Percentiles rank a stretch among this genome's conserved stretches.
Conservation (phyloP, 1,284 basidiomycete species). For the Leucoagaricus sp. region DNA sequence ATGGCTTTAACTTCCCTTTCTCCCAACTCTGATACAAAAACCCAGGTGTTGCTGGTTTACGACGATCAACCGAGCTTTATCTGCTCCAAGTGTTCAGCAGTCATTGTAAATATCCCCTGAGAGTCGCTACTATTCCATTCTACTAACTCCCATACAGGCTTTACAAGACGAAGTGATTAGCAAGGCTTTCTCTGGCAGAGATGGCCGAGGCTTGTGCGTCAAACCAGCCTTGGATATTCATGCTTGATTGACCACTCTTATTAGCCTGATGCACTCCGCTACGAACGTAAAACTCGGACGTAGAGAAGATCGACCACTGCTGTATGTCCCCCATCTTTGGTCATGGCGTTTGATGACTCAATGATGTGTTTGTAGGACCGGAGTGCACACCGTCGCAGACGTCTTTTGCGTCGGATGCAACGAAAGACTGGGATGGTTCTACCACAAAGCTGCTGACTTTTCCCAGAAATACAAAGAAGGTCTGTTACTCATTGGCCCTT, state of each 20-base stretch:
- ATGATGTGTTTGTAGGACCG: slow-evolving; percentile 55
- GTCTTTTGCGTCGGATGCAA: slow-evolving; percentile 79
- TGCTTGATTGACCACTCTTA: neutral
- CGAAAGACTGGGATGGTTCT: slow-evolving; percentile 82
- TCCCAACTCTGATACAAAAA: slow-evolving; percentile 43
- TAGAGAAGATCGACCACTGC: slow-evolving; percentile 74
- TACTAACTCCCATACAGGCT: slow-evolving; percentile 42
- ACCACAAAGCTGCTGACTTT: slow-evolving; percentile 77
- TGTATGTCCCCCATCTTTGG: slow-evolving; percentile 47
- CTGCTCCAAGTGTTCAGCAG: slow-evolving; percentile 65
- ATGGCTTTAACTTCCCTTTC: slow-evolving; percentile 15
- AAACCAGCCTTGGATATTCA: neutral
- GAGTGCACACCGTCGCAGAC: slow-evolving; percentile 82
- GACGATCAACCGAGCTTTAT: slow-evolving; percentile 60
- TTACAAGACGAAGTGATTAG: slow-evolving; percentile 87
- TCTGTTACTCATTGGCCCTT: slow-evolving; percentile 25
- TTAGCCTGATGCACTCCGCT: slow-evolving; percentile 76
- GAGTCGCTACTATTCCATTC: neutral
- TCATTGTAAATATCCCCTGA: slow-evolving; percentile 52
- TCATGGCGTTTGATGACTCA: neutral
- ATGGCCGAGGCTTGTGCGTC: slow-evolving; percentile 74
- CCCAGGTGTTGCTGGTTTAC: slow-evolving; percentile 56
- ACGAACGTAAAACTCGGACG: slow-evolving; percentile 75
- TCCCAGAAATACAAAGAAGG: slow-evolving; percentile 91
- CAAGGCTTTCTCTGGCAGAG: slow-evolving; percentile 83